These are phyloP conservation scores for Ophiosphaerella herpotricha DNA, from an alignment of 2,329 filamentous ascomycete species.

Conservation along the genomic window DNA sequence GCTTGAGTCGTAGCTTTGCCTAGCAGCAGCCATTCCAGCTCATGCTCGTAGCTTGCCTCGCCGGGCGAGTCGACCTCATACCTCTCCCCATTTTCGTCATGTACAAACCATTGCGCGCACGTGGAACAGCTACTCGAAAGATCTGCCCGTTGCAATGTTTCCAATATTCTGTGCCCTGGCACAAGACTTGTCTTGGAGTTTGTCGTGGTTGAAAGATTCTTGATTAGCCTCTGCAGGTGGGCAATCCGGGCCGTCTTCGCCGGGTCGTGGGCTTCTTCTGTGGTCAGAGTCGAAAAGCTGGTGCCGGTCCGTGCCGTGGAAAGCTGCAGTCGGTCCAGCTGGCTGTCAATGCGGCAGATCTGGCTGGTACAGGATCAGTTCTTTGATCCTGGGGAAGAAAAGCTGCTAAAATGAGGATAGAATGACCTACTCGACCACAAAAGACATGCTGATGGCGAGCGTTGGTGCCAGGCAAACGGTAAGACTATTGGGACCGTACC, in stretches of 20 bases:
- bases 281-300: conserved; percentile 34
- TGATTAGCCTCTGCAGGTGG: conserved; percentile 69
- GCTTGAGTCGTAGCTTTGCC: conserved; percentile 92
- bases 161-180: conserved; percentile 60
- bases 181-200: conserved; percentile 67
- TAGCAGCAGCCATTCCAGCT: conserved; percentile 88
- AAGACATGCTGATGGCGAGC: conserved; percentile 44
- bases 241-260: conserved; percentile 55
- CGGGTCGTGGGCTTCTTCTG: conserved; percentile 41
- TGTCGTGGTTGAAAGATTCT: conserved; percentile 71
- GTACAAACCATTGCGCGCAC: conserved; percentile 45
- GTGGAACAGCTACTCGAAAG: conserved; percentile 51
- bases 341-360: conserved; percentile 61
- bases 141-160: conserved; percentile 66
- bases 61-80: conserved; percentile 23
- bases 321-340: conserved; percentile 63
- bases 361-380: conserved; percentile 50
- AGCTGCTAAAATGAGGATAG: background rate
- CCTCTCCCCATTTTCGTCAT: conserved; percentile 31
- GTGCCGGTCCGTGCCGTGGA: conserved; percentile 36
- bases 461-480: conserved; percentile 15
- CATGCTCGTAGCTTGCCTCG: conserved; percentile 63
- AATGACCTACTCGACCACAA: conserved; percentile 47
- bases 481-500: too few relatives aligned
- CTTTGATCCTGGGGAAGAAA: background rate